Conservation (phyloP, 768 basidiomycete genomes). For the Inosperma sp. region DNA sequence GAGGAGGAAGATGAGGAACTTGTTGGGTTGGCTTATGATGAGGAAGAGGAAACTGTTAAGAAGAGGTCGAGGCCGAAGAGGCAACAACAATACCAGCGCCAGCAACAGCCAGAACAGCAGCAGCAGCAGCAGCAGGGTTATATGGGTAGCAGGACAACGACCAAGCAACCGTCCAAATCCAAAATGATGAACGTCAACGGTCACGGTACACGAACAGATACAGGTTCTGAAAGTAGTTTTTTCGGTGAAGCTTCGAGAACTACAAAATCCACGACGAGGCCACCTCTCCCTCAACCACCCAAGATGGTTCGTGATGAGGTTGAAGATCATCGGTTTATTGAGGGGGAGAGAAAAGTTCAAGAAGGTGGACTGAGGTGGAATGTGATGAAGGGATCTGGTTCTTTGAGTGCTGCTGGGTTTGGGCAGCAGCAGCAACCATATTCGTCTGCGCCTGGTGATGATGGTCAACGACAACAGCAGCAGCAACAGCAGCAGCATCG, state of each 20-base stretch:
- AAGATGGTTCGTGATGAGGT: too few relatives aligned
- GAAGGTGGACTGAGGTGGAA: constrained; percentile 5
- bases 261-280: too few relatives aligned
- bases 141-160: not conserved
- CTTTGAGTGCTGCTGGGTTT: too few relatives aligned
- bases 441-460: too few relatives aligned
- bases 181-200: constrained; percentile 18
- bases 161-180: constrained; percentile 5
- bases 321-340: too few relatives aligned
- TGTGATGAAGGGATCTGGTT: not conserved
- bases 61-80: constrained; percentile 17
- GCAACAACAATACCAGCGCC: constrained; percentile 11
- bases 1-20: constrained; percentile 16
- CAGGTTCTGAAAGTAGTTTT: constrained; percentile 15
- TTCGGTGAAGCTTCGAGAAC: constrained; percentile 11
- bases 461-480: not conserved
- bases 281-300: too few relatives aligned
- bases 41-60: constrained; percentile 16
- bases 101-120: constrained; percentile 20
- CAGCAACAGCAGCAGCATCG: too few relatives aligned
- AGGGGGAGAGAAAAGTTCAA: constrained; percentile 2
- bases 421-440: too few relatives aligned
- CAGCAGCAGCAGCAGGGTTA: constrained; percentile 18
- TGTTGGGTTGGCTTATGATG: constrained; percentile 8
- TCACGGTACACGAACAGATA: not conserved